Base-by-base conservation (phyloP, 2,329 filamentous ascomycete species). In the Sarocladium kiliense region DNA sequence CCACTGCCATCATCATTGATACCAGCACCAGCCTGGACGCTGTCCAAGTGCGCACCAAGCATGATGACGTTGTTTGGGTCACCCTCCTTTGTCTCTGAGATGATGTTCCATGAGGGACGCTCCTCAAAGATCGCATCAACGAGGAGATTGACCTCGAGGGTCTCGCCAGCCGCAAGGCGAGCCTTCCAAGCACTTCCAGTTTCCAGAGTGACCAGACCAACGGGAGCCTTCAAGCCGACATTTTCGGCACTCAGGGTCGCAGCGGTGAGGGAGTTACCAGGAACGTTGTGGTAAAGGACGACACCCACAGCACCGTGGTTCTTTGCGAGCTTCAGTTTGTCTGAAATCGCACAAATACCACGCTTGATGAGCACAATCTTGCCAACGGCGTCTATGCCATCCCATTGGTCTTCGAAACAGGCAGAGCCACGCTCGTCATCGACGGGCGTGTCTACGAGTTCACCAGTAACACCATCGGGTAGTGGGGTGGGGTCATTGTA, bases 271-370 rank as follows among this genome's bases (percentile, higher is more conserved):
- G 58, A 54, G 10, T 63, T 59, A 1, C 80, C 82, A 0, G 76
- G 69, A 2, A 69, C 72, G 58, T 87, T 84, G 74, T 88, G 82
- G 65, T 84, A 86, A 51, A 88, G 74, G 27, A 88, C 67, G 1
- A 78, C 74, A 39, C 67, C 74, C 2, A 71, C 39, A 2, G 74
- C 76, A 41, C 74, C 75, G 10, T 71, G 65, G 9, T 68, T 64
- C 62, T 67, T 72, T 26, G 75, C 75, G 3, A 76, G 65, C 62
- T 69, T 71, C 30, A 76, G 66, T 63, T 78, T 78, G 37, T 74
- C 70, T 0, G 68, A 58, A 36, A 77, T 70, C 37, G 71, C 67
- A 56, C 75, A 78, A 23, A 56, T 55, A 21, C 75, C 75, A 9
- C 75, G 71, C 68, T 75, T 75, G 16, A 78, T 64, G 14, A 78